Evolutionary conservation across 257 asterid species (phyloP), one percentile per base, ranked within the genome.

Genomic region (Fraxinus cuspidata): DNA sequence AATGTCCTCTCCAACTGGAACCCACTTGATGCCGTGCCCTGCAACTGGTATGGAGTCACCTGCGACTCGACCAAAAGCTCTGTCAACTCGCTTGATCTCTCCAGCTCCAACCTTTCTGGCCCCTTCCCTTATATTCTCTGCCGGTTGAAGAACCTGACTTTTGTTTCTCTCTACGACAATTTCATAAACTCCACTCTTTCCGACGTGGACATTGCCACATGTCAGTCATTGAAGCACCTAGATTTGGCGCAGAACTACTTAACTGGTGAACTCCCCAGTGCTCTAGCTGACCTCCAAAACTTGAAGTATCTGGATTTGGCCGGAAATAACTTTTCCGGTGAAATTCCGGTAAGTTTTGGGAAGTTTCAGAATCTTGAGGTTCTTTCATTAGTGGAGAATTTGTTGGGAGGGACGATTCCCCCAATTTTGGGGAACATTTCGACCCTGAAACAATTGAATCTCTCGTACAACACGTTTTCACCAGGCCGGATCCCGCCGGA

Each of bases 291-390:
- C 58, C 91, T 96, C 19, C 94, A 95, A 7, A 88, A 83, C 51
- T 80, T 96, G 28, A 90, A 84, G 74, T 87, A 92, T 80, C 96
- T 96, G 23, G 99, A 93, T 82, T 88, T 96, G 71, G 86, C 93
- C 2, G 99, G 98, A 5, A 96, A 96, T 58, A 96, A 96, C 84
- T 92, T 96, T 60, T 92, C 99, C 83, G 99, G 99, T 27, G 65
- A 73, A 29, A 93, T 96, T 11, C 98, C 99, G 49, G 90, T 80
- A 3, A 91, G 85, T 18, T 96, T 86, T 72, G 99, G 98, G 28
- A 81, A 78, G 32, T 96, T 93, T 60, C 88, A 42, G 90, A 88
- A 86, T 44, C 92, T 96, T 0, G 97, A 96, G 85, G 97, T 89
- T 83, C 92, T 96, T 56, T 84, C 97, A 0, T 63, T 96, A 72